phyloP scores from a whole-genome alignment of 78 protist species.

The Dictyostelium discoideum region dicty_2.7 NC_007091.3:178001-178500 shows the following conservation, averaged over 20 bases:
- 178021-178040: slow-evolving; percentile 18
- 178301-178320: slow-evolving; percentile 92
- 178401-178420: slow-evolving; percentile 84
- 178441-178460: not conserved
- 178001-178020: not conserved
- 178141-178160: slow-evolving; percentile 38
- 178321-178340: slow-evolving; percentile 85
- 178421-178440: slow-evolving; percentile 80
- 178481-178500: no score
- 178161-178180: slow-evolving; percentile 49
- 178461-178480: no score
- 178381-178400: slow-evolving; percentile 77
- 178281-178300: slow-evolving; percentile 94
- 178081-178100: slow-evolving; percentile 40
- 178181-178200: slow-evolving; percentile 69
- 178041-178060: slow-evolving; percentile 41
- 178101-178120: slow-evolving; percentile 67
- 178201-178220: slow-evolving; percentile 79
- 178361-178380: slow-evolving; percentile 72
- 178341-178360: slow-evolving; percentile 83
- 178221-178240: slow-evolving; percentile 94
- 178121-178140: slow-evolving; percentile 38
- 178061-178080: slow-evolving; percentile 50
- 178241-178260: slow-evolving; percentile 97
- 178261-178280: slow-evolving; percentile 97